Evolutionary conservation across 805 yeast species (phyloP).

Genomic region (Myxozyma geophila): DNA sequence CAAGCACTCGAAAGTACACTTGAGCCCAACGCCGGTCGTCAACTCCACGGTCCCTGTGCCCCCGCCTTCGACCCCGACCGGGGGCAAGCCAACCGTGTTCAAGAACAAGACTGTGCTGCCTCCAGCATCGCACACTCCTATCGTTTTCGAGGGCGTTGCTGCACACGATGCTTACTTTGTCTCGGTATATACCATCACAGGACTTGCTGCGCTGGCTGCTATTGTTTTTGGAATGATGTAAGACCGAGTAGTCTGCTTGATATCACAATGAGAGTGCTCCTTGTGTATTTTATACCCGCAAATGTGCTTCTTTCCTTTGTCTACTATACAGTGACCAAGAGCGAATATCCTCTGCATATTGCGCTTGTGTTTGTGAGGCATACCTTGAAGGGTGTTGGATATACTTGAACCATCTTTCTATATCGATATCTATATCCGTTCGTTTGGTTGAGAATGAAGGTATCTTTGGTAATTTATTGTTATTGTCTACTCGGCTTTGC

Average conservation of each 20-base stretch:
- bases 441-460: no score
- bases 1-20: neutral
- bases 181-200: conserved; percentile 11
- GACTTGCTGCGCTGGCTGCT: conserved; percentile 10
- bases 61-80: neutral
- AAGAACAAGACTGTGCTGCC: neutral
- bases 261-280: neutral
- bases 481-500: no score
- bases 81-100: neutral
- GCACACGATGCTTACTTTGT: neutral
- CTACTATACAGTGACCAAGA: neutral
- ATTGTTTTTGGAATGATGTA: conserved; percentile 13
- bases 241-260: neutral
- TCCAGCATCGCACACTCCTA: conserved; percentile 11
- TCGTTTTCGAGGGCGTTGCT: conserved; percentile 18
- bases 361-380: no score
- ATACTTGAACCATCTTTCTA: no score
- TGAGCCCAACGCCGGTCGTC: neutral
- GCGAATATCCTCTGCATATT: no score
- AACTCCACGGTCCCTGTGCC: neutral
- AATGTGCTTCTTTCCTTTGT: neutral
- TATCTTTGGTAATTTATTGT: no score
- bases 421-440: no score
- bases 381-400: no score
- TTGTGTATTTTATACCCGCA: neutral